A percentile compares a stretch with the other conserved stretches of the same genome.
Evolutionary conservation across 306 rosid genomes (phyloP).

Genomic region (Cicer chorassanicum): DNA sequence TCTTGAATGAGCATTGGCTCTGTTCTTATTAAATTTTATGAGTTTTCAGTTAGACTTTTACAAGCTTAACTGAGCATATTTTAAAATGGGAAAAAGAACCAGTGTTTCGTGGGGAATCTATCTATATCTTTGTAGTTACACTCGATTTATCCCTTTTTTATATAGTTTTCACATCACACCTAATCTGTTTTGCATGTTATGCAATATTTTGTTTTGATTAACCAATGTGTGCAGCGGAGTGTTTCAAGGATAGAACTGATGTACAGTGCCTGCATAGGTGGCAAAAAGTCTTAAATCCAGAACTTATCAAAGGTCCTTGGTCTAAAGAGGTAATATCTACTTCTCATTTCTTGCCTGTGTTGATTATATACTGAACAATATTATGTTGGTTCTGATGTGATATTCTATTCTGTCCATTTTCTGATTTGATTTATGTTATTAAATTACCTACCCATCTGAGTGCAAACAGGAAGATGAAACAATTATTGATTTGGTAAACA

Average conservation of each 20-base stretch:
- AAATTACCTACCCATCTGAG: conserved; percentile 42
- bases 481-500: conserved; percentile 74
- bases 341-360: conserved; percentile 18
- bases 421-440: conserved; percentile 28
- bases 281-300: conserved; percentile 99
- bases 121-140: not conserved
- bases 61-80: conserved; percentile 16
- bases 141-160: not conserved
- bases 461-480: conserved; percentile 83
- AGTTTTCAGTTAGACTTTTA: not conserved
- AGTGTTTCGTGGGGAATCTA: not conserved
- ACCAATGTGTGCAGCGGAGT: conserved; percentile 69
- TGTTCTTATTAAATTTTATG: conserved; percentile 10
- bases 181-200: not conserved
- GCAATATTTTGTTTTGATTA: conserved; percentile 44
- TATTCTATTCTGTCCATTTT: conserved; percentile 2
- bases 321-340: conserved; percentile 82
- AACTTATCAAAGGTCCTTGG: conserved; percentile 98
- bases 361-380: conserved; percentile 28
- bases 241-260: conserved; percentile 95
- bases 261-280: conserved; percentile 99
- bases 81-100: not conserved
- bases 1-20: not conserved
- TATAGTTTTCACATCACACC: conserved; percentile 1
- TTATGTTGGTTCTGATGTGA: not conserved